Conservation (phyloP, 257 asterid genomes). For the Petunia secreta region DNA sequence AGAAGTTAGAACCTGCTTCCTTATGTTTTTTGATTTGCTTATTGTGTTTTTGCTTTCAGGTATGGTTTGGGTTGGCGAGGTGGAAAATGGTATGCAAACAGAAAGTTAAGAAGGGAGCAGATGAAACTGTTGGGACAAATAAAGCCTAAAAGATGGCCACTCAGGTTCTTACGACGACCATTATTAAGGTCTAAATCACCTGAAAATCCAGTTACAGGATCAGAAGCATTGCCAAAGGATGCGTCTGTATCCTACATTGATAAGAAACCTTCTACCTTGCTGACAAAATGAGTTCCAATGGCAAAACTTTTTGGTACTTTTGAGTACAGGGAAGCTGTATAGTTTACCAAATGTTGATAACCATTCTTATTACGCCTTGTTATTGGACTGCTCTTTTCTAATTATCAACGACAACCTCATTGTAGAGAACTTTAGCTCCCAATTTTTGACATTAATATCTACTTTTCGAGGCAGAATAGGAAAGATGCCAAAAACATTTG, state of each 20-base stretch:
- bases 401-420: background rate
- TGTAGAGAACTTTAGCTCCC: no score
- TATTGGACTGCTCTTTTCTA: background rate
- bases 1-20: background rate
- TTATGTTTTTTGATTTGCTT: background rate
- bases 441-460: no score
- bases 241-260: background rate
- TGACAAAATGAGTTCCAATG: conserved; percentile 6
- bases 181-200: conserved; percentile 41
- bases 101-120: conserved; percentile 66
- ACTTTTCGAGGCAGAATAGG: no score
- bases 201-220: conserved; percentile 39
- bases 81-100: conserved; percentile 70
- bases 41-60: conserved; percentile 43
- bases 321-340: background rate
- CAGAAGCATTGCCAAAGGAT: conserved; percentile 39
- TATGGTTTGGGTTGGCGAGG: conserved; percentile 90
- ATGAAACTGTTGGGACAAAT: conserved; percentile 69
- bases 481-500: no score
- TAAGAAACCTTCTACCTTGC: background rate
- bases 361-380: background rate
- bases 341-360: conserved; percentile 13
- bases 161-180: conserved; percentile 67
- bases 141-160: conserved; percentile 69
- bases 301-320: background rate